phyloP scores from a whole-genome alignment of 345 rosid species.

The Citrus glauca region DNA sequence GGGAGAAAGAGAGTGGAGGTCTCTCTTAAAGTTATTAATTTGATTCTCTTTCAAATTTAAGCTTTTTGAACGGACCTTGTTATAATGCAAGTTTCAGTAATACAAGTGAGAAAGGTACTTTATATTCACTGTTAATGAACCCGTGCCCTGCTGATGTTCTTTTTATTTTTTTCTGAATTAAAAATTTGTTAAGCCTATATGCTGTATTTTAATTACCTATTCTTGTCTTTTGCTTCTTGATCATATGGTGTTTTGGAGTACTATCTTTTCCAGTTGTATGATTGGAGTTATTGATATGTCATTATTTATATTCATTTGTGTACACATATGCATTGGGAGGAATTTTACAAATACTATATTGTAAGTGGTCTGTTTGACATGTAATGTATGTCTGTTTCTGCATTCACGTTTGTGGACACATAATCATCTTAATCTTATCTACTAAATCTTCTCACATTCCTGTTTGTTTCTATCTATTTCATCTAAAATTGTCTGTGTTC shows the following conservation, averaged over 20 bases:
- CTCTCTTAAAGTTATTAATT: neutral
- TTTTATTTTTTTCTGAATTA: neutral
- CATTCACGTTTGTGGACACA: neutral
- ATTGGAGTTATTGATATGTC: neutral
- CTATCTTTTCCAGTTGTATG: neutral
- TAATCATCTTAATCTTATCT: neutral
- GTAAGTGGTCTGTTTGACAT: neutral
- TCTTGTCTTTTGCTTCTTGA: neutral
- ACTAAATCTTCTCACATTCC: neutral
- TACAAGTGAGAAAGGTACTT: neutral
- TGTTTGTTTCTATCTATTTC: neutral
- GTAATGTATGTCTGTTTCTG: neutral
- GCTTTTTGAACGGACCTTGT: neutral
- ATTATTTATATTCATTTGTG: neutral
- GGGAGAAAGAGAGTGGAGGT: neutral
- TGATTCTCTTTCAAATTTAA: neutral
- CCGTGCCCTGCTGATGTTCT: neutral
- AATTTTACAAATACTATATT: neutral
- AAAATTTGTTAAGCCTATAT: neutral
- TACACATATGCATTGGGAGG: neutral
- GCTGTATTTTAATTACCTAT: neutral
- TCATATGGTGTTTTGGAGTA: neutral
- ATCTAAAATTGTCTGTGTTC: neutral
- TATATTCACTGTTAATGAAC: neutral
- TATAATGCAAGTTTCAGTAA: neutral